phyloP scores from a whole-genome alignment of 164 flowering plant genomes.

The Chimonanthus praecox region DNA sequence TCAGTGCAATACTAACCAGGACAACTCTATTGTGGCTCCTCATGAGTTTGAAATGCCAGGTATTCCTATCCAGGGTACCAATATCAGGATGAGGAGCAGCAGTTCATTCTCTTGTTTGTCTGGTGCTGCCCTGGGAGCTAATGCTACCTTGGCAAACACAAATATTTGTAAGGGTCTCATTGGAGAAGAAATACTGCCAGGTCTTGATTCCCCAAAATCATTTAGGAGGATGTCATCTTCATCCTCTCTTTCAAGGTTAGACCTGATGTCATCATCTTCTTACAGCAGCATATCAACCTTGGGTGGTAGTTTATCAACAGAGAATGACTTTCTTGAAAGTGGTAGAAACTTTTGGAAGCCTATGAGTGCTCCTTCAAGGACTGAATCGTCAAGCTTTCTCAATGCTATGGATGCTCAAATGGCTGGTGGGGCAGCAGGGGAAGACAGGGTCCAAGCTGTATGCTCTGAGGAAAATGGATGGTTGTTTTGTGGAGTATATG shows the following conservation, averaged over 20 bases:
- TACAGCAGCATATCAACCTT: constrained; percentile 18
- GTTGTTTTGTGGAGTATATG: constrained; percentile 27
- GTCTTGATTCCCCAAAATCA: constrained; percentile 27
- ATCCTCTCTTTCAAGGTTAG: constrained; percentile 28
- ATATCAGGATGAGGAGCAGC: constrained; percentile 11
- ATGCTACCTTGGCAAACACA: constrained; percentile 32
- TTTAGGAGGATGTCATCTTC: constrained; percentile 26
- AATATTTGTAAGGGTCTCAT: constrained; percentile 27
- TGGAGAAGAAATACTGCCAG: constrained; percentile 29
- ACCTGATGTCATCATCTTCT: constrained; percentile 18
- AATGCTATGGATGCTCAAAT: constrained; percentile 24
- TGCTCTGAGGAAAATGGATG: constrained; percentile 29
- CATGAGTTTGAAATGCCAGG: constrained; percentile 14
- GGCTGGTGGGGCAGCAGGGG: constrained; percentile 33
- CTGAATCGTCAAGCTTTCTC: constrained; percentile 24
- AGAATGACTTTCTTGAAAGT: constrained; percentile 15
- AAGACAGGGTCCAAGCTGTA: constrained; percentile 27
- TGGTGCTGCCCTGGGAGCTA: constrained; percentile 31
- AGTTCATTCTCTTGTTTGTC: constrained; percentile 30
- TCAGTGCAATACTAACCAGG: constrained; percentile 16
- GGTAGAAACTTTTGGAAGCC: constrained; percentile 14
- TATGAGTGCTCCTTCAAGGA: constrained; percentile 25
- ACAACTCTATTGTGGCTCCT: constrained; percentile 4
- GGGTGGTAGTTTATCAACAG: constrained; percentile 16
- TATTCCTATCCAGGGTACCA: constrained; percentile 9